Evolutionary conservation across 352 stramenopile species (phyloP), one percentile per base, ranked within the genome.

Genomic region (Phytophthora uliginosa): DNA sequence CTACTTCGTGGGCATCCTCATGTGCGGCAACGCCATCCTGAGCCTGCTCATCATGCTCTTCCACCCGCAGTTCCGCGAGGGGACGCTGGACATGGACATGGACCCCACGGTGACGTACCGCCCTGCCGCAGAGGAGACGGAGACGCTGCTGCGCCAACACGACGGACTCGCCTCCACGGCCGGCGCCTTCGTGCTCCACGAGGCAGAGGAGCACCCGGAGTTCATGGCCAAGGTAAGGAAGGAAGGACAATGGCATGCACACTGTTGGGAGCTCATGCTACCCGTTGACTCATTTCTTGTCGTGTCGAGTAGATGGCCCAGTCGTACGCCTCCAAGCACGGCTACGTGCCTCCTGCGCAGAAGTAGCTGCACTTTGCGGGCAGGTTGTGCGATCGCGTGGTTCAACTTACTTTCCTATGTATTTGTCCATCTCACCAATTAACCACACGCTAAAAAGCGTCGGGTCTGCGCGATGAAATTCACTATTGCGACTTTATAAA

Each of bases 21-120:
- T 95, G 90, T 95, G 86, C 74, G 47, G 62, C 58, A 95, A 95
- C 55, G 88, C 86, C 36, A 53, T 92, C 6, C 76, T 96, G 64
- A 93, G 92, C 69, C 73, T 90, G 22, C 63, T 93, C 60, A 84
- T 96, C 52, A 93, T 96, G 76, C 77, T 90, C n/a, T 94, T 80
- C 69, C 90, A 96, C 74, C 90, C 85, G n/a, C 88, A 95, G 63
- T 96, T 96, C 77, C 86, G 87, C 57, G 88, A 90, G 45, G 90
- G 90, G 55, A 81, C 77, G 59, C 69, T 96, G 24, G 76, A 88
- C 59, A 73, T 81, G 51, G 73, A 82, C 36, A 95, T 95, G 90
- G 90, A 96, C 69, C 90, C 90, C 2, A 96, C 88, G 1, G 68
- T 71, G 6, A 88, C 77, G 15, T 96, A 96, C 72, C 89, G 76